These are phyloP conservation scores for Aureobasidium namibiae DNA, from an alignment of 2,329 filamentous ascomycete species.

Conservation along the genomic window DNA sequence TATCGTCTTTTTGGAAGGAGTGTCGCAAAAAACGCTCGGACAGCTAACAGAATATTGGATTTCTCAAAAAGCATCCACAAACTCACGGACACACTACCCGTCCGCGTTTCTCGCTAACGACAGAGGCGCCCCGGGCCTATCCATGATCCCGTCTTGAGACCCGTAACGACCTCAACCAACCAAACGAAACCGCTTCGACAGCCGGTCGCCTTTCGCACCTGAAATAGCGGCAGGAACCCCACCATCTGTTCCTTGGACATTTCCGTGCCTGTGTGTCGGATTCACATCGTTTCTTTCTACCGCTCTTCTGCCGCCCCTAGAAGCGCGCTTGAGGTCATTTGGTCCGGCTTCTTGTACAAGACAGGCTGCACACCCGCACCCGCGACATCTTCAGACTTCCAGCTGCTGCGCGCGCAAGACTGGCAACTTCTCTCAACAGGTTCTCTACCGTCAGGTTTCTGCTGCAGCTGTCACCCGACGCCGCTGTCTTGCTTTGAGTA, in stretches of 20 bases:
- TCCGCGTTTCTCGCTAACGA: slow-evolving; percentile 12
- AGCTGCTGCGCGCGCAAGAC: neutral
- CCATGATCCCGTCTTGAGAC: slow-evolving; percentile 10
- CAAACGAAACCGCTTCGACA: slow-evolving; percentile 9
- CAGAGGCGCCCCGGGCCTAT: slow-evolving; percentile 9
- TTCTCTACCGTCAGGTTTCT: neutral
- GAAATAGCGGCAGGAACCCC: slow-evolving; percentile 14
- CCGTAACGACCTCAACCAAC: slow-evolving; percentile 11
- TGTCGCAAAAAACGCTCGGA: neutral
- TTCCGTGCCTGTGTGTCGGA: slow-evolving; percentile 14
- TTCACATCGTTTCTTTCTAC: slow-evolving; percentile 15
- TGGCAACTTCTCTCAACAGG: neutral
- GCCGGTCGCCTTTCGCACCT: slow-evolving; percentile 11
- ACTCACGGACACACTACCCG: slow-evolving; percentile 4
- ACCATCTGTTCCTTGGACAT: slow-evolving; percentile 15
- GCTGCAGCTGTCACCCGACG: slow-evolving; percentile 14
- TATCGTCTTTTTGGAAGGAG: neutral
- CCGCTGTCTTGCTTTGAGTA: slow-evolving; percentile 11
- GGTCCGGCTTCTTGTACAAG: slow-evolving; percentile 7
- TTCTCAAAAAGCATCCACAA: slow-evolving; percentile 9
- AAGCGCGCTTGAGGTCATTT: slow-evolving; percentile 15
- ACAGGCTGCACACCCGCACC: slow-evolving; percentile 1
- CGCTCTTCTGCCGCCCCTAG: slow-evolving; percentile 15
- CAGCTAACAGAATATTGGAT: neutral
- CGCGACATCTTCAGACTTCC: neutral